phyloP scores from a whole-genome alignment of 2,329 filamentous ascomycete genomes.

The Metarhizium brunneum region DNA sequence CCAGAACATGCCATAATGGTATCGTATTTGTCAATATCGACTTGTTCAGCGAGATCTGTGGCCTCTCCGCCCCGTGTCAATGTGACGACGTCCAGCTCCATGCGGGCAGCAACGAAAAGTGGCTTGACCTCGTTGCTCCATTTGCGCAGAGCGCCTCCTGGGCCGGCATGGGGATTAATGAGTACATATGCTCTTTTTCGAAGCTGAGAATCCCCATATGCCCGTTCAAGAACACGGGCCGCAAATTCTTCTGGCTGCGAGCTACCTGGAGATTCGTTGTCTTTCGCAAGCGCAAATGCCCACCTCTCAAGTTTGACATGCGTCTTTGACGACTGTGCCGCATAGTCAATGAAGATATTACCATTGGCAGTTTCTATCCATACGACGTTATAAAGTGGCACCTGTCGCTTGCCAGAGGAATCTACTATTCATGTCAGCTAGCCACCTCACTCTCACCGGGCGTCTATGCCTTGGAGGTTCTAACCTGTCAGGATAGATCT shows the following conservation, averaged over 20 bases:
- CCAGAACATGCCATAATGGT: conserved; percentile 84
- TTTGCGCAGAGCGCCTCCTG: conserved; percentile 62
- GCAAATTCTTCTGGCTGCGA: conserved; percentile 52
- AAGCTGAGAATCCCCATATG: conserved; percentile 60
- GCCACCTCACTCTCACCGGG: background rate
- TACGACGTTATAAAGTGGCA: conserved; percentile 76
- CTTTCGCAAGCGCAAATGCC: conserved; percentile 34
- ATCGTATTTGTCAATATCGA: conserved; percentile 76
- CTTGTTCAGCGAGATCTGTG: conserved; percentile 60
- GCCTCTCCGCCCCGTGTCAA: conserved; percentile 72
- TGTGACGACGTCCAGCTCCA: conserved; percentile 62
- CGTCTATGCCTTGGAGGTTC: background rate
- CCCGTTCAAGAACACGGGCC: conserved; percentile 52
- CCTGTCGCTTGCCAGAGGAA: conserved; percentile 23
- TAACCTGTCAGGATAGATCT: conserved; percentile 6
- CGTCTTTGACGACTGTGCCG: conserved; percentile 48
- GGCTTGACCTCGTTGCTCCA: conserved; percentile 72
- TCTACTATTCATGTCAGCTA: conserved; percentile 11
- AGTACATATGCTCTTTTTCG: conserved; percentile 77
- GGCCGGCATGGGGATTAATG: conserved; percentile 84
- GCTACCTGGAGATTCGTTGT: conserved; percentile 13
- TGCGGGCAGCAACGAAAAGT: conserved; percentile 72
- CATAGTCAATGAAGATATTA: conserved; percentile 64
- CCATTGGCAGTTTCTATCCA: conserved; percentile 61
- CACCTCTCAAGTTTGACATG: conserved; percentile 52